Conservation (phyloP, 805 yeast genomes). For the Kurtzmaniella cleridarum region DNA sequence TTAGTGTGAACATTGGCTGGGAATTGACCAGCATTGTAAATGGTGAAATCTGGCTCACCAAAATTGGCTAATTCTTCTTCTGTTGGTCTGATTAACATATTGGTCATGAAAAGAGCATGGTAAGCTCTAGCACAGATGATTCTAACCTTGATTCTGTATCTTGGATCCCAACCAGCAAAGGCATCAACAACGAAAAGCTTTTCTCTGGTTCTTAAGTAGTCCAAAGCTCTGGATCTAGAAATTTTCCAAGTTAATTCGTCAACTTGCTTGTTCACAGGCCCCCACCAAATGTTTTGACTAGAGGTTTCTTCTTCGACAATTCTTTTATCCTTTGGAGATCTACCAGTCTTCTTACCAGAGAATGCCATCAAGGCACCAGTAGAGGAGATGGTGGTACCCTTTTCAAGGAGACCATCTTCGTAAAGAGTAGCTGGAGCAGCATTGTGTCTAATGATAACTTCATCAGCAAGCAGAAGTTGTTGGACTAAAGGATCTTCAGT, state of each 20-base stretch:
- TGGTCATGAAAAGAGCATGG: constrained; percentile 97
- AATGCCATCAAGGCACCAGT: constrained; percentile 94
- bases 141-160: constrained; percentile 92
- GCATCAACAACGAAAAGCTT: constrained; percentile 94
- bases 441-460: constrained; percentile 75
- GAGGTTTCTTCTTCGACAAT: constrained; percentile 93
- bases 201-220: constrained; percentile 92
- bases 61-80: constrained; percentile 80
- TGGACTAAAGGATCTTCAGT: constrained; percentile 37
- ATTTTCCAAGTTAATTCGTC: constrained; percentile 93
- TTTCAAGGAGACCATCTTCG: constrained; percentile 90
- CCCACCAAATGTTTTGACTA: constrained; percentile 92
- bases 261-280: constrained; percentile 95
- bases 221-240: constrained; percentile 93
- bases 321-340: constrained; percentile 98
- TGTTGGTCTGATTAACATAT: constrained; percentile 95
- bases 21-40: constrained; percentile 98
- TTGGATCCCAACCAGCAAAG: constrained; percentile 98
- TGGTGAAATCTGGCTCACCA: constrained; percentile 97
- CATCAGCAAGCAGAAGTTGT: constrained; percentile 47
- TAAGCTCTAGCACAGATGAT: constrained; percentile 97
- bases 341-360: constrained; percentile 94
- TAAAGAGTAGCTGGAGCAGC: constrained; percentile 89
- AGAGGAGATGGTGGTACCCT: constrained; percentile 85
- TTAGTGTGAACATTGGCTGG: constrained; percentile 95